Percentiles rank a stretch among this genome's conserved stretches.
These are phyloP conservation scores for Ceratocystis lukuohia DNA, from an alignment of 2,329 filamentous ascomycete genomes.

Conservation along the genomic window DNA sequence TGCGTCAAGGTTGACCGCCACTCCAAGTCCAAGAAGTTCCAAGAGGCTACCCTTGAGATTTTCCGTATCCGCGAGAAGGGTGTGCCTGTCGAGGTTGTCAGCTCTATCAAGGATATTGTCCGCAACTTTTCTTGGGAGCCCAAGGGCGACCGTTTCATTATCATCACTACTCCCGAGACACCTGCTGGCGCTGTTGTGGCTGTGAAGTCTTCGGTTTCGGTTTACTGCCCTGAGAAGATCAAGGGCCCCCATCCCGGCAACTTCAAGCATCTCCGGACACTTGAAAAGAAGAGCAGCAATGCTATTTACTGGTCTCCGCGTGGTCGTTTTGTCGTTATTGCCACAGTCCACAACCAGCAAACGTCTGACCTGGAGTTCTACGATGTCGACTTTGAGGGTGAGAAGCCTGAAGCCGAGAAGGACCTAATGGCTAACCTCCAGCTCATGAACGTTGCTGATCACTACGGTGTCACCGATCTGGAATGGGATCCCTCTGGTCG, in stretches of 20 bases:
- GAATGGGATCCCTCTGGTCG: constrained; percentile 97
- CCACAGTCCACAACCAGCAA: constrained; percentile 82
- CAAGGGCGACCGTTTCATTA: constrained; percentile 91
- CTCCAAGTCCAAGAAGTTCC: constrained; percentile 97
- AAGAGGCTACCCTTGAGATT: constrained; percentile 93
- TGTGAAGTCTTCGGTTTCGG: constrained; percentile 87
- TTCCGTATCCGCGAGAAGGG: constrained; percentile 97
- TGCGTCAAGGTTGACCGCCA: constrained; percentile 98
- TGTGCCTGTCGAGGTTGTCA: constrained; percentile 93
- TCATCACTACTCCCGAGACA: constrained; percentile 87
- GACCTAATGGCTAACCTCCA: constrained; percentile 89
- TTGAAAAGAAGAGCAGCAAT: constrained; percentile 99
- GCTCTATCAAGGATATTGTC: constrained; percentile 94
- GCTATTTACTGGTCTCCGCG: constrained; percentile 98
- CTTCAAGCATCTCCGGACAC: constrained; percentile 88
- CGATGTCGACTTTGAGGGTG: constrained; percentile 94
- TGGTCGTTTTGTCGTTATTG: constrained; percentile 88
- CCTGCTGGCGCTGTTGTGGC: constrained; percentile 64
- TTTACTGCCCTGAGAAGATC: constrained; percentile 92
- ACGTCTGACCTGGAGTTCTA: constrained; percentile 95
- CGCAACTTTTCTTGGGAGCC: constrained; percentile 99
- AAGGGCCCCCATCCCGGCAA: constrained; percentile 73
- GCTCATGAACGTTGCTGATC: constrained; percentile 83
- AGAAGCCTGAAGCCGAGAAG: constrained; percentile 86
- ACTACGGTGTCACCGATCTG: constrained; percentile 94